Evolutionary conservation across 2,329 filamentous ascomycete genomes (phyloP).

Genomic region (Aspergillus piperis): DNA sequence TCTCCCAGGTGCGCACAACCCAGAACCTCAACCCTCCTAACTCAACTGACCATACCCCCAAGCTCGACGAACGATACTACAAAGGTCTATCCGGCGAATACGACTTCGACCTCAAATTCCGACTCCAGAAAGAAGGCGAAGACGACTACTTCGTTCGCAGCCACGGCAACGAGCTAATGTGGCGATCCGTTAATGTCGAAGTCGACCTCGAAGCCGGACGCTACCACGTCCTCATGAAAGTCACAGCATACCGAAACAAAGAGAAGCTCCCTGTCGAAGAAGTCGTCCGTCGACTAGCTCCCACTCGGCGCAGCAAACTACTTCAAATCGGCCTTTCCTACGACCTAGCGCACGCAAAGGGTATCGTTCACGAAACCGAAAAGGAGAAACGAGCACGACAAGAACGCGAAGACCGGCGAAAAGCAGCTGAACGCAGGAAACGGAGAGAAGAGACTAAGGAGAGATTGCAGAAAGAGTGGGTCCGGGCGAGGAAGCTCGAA

Average conservation of each 20-base stretch:
- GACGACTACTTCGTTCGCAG: constrained; percentile 62
- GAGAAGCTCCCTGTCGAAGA: constrained; percentile 62
- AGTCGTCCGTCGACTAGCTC: constrained; percentile 66
- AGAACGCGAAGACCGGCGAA: constrained; percentile 39
- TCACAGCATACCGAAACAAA: constrained; percentile 63
- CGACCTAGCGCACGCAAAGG: constrained; percentile 50
- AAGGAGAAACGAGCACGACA: constrained; percentile 37
- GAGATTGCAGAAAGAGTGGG: constrained; percentile 44
- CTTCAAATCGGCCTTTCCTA: constrained; percentile 50
- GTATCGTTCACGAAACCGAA: constrained; percentile 42
- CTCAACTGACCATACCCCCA: constrained; percentile 17
- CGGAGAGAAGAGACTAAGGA: constrained; percentile 41
- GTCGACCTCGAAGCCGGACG: constrained; percentile 71
- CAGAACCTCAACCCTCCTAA: neutral
- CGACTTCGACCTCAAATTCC: constrained; percentile 59
- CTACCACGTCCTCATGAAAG: constrained; percentile 74
- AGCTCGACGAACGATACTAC: constrained; percentile 63
- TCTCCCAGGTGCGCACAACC: constrained; percentile 50
- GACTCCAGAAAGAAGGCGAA: constrained; percentile 61
- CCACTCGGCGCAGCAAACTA: constrained; percentile 69
- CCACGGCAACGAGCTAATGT: constrained; percentile 62
- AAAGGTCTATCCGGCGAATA: constrained; percentile 60
- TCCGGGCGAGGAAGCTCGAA: constrained; percentile 40
- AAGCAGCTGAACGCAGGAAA: constrained; percentile 37
- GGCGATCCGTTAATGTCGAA: constrained; percentile 74